These are phyloP conservation scores for Irpex sp. DNA, from an alignment of 1,284 basidiomycete species.

Conservation along the genomic window DNA sequence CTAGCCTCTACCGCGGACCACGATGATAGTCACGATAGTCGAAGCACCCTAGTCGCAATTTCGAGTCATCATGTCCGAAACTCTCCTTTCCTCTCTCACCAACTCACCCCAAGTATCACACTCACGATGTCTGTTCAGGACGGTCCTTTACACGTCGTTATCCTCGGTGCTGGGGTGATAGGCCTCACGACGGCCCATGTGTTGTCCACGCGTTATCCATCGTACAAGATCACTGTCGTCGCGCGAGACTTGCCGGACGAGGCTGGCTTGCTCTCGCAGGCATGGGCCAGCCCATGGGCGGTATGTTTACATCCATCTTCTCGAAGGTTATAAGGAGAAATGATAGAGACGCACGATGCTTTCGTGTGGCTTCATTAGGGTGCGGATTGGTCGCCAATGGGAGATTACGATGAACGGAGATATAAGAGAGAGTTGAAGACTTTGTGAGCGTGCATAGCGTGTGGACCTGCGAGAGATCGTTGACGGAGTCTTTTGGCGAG, in stretches of 20 bases:
- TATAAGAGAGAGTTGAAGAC: conserved; percentile 39
- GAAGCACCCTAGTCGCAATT: background rate
- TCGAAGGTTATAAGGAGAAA: background rate
- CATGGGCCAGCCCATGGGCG: conserved; percentile 71
- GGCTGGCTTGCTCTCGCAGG: conserved; percentile 49
- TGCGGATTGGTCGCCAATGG: conserved; percentile 65
- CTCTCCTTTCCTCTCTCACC: background rate
- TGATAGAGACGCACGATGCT: background rate
- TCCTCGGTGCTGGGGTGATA: conserved; percentile 53
- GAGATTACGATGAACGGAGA: conserved; percentile 32
- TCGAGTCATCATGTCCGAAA: background rate
- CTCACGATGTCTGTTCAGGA: background rate
- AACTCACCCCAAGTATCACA: background rate
- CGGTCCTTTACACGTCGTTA: conserved; percentile 28
- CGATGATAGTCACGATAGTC: background rate
- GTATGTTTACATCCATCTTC: conserved; percentile 32
- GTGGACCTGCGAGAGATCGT: background rate
- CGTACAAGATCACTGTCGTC: conserved; percentile 51
- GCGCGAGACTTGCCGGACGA: conserved; percentile 64
- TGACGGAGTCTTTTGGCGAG: background rate
- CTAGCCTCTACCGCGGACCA: background rate
- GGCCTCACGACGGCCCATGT: conserved; percentile 43
- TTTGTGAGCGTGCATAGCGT: conserved; percentile 33
- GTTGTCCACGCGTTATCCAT: conserved; percentile 23
- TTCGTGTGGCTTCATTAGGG: conserved; percentile 34